Evolutionary conservation across 1,284 basidiomycete genomes (phyloP).

Genomic region (Cutaneotrichosporon curvatum): DNA sequence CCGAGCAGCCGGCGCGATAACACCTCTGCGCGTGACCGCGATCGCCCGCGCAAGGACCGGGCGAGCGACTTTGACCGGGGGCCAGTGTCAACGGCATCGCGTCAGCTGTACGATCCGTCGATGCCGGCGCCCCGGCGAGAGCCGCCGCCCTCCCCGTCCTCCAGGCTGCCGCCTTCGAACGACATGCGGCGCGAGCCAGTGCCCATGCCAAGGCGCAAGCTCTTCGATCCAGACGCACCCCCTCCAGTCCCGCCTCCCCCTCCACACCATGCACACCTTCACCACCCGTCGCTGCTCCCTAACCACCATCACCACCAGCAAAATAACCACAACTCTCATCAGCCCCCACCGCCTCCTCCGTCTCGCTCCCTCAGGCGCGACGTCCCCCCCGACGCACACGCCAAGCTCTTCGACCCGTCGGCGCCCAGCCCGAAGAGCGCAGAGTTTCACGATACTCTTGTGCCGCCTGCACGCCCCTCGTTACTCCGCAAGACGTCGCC

Average conservation of each 20-base stretch:
- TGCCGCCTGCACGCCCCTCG: neutral
- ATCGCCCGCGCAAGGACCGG: neutral
- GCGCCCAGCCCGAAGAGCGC: too few species aligned
- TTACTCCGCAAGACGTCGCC: constrained; percentile 17
- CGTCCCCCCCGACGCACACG: too few species aligned
- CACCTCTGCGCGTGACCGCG: neutral
- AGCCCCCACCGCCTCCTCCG: too few species aligned
- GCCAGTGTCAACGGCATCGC: constrained; percentile 1
- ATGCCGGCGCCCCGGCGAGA: neutral
- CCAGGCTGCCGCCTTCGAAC: neutral
- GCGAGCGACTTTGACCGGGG: constrained; percentile 19
- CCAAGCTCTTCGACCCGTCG: too few species aligned
- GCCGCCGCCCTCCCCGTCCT: too few species aligned
- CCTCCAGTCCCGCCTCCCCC: constrained; percentile 7
- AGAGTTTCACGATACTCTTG: neutral
- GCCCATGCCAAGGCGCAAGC: constrained; percentile 1
- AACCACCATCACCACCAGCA: neutral
- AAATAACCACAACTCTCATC: too few species aligned
- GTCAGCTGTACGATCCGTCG: constrained; percentile 13
- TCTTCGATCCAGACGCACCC: constrained; percentile 15
- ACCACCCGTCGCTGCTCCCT: neutral
- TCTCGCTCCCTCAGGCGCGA: too few species aligned
- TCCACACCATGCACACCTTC: constrained; percentile 11
- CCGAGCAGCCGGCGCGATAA: neutral
- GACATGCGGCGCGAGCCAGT: constrained; percentile 6